These are phyloP conservation scores for Phyllosticta ampelicida DNA, from an alignment of 2,329 filamentous ascomycete genomes.

Conservation along the genomic window DNA sequence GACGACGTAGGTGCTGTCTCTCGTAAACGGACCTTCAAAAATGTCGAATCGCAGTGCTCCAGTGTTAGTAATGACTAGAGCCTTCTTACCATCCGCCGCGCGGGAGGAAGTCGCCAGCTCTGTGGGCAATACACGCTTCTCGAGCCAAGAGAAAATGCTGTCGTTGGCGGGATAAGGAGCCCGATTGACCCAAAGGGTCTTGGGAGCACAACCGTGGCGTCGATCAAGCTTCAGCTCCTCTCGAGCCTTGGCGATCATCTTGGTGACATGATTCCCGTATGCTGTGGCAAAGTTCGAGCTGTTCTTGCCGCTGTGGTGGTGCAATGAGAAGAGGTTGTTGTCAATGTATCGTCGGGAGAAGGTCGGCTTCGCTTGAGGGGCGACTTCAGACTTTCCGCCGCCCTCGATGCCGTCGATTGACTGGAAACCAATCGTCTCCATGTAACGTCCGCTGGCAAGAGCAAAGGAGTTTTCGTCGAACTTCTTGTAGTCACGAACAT, in stretches of 20 bases:
- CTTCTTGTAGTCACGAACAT: slow-evolving; percentile 72
- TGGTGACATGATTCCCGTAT: slow-evolving; percentile 60
- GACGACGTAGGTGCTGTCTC: slow-evolving; percentile 74
- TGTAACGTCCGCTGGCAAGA: slow-evolving; percentile 79
- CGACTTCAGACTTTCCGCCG: slow-evolving; percentile 23
- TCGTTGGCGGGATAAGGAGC: slow-evolving; percentile 59
- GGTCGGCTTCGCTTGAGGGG: slow-evolving; percentile 23
- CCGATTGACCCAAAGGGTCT: slow-evolving; percentile 70
- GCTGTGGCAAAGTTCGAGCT: slow-evolving; percentile 63
- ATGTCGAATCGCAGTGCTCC: slow-evolving; percentile 92
- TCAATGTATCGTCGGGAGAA: slow-evolving; percentile 84
- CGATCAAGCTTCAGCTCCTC: slow-evolving; percentile 61
- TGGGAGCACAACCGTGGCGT: slow-evolving; percentile 72
- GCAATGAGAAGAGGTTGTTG: slow-evolving; percentile 77
- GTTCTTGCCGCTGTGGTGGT: slow-evolving; percentile 69
- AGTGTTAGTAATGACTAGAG: slow-evolving; percentile 73
- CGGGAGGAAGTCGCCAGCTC: slow-evolving; percentile 39
- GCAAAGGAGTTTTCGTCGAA: slow-evolving; percentile 72
- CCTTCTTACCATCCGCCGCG: slow-evolving; percentile 42
- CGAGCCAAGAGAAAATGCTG: slow-evolving; percentile 76
- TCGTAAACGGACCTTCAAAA: slow-evolving; percentile 82
- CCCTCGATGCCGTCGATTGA: slow-evolving; percentile 60
- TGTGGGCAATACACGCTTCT: slow-evolving; percentile 61
- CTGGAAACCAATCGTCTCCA: slow-evolving; percentile 93
- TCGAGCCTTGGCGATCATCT: slow-evolving; percentile 58